A percentile compares a stretch with the other conserved stretches of the same genome.
These are phyloP conservation scores for Trichosporon sp. DNA, from an alignment of 1,284 basidiomycete species.

Conservation along the genomic window DNA sequence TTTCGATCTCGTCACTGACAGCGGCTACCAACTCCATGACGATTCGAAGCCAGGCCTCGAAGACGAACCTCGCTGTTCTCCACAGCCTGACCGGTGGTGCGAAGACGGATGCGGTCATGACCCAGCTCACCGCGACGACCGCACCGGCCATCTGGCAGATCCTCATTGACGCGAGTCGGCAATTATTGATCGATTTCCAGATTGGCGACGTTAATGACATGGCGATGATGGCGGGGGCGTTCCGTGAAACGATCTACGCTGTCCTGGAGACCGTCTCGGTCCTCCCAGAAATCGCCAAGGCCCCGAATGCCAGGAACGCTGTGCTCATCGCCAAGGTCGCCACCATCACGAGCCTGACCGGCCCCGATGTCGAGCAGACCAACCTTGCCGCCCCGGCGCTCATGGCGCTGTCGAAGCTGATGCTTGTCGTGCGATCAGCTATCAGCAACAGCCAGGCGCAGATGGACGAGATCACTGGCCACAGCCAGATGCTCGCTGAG, in stretches of 20 bases:
- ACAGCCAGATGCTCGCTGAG: conserved; percentile 27
- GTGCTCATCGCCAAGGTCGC: conserved; percentile 30
- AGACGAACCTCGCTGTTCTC: conserved; percentile 28
- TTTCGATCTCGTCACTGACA: conserved; percentile 26
- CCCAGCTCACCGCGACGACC: conserved; percentile 12
- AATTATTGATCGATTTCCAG: conserved; percentile 38
- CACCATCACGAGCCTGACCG: conserved; percentile 26
- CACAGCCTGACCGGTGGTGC: conserved; percentile 15
- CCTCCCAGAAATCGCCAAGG: conserved; percentile 24
- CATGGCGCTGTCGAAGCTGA: conserved; percentile 27
- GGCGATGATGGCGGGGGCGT: conserved; percentile 26
- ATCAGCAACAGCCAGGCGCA: conserved; percentile 16
- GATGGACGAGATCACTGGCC: conserved; percentile 16
- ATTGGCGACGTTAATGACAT: conserved; percentile 33
- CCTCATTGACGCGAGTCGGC: conserved; percentile 35
- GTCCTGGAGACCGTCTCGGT: conserved; percentile 17
- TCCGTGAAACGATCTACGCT: conserved; percentile 25
- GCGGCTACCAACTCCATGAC: conserved; percentile 27
- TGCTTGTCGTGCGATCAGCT: conserved; percentile 24
- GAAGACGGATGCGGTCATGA: conserved; percentile 9
- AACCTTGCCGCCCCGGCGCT: conserved; percentile 27
- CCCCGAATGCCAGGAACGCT: conserved; percentile 26
- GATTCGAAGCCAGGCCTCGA: conserved; percentile 27
- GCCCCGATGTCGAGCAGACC: conserved; percentile 36
- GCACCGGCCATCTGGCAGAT: conserved; percentile 31